Conservation (phyloP, 2,329 filamentous ascomycete genomes). For the Tolypocladium album region DNA sequence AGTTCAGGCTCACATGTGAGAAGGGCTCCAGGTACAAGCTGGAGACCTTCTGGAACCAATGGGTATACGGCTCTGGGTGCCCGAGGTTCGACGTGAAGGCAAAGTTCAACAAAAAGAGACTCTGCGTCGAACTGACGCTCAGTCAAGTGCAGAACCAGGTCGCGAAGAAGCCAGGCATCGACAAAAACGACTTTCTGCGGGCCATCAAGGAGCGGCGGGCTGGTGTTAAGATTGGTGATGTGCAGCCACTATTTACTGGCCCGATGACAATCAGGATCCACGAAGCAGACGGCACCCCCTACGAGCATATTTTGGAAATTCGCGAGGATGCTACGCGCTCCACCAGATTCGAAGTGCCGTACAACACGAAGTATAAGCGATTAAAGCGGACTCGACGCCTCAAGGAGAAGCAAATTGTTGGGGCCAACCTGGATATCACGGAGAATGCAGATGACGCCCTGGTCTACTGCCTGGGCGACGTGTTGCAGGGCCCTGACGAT, state of each 20-base stretch:
- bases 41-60: constrained; percentile 88
- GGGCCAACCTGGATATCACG: constrained; percentile 48
- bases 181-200: constrained; percentile 68
- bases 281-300: constrained; percentile 94
- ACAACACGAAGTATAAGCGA: constrained; percentile 98
- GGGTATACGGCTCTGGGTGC: constrained; percentile 81
- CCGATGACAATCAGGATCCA: constrained; percentile 98
- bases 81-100: constrained; percentile 80
- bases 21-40: constrained; percentile 79
- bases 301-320: constrained; percentile 95
- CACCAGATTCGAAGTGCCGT: constrained; percentile 83
- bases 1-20: constrained; percentile 77
- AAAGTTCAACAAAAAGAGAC: constrained; percentile 93
- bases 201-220: constrained; percentile 72
- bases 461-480: constrained; percentile 85
- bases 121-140: constrained; percentile 87
- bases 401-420: constrained; percentile 56
- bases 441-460: constrained; percentile 67
- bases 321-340: constrained; percentile 69
- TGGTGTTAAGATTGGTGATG: constrained; percentile 55
- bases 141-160: constrained; percentile 56
- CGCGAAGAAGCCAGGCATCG: constrained; percentile 36
- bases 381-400: constrained; percentile 79
- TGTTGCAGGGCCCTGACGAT: constrained; percentile 74
- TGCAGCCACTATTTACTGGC: constrained; percentile 79